A percentile compares a stretch with the other conserved stretches of the same genome.
Evolutionary conservation across 2,329 filamentous ascomycete species (phyloP).

Genomic region (Colletotrichum salicis): DNA sequence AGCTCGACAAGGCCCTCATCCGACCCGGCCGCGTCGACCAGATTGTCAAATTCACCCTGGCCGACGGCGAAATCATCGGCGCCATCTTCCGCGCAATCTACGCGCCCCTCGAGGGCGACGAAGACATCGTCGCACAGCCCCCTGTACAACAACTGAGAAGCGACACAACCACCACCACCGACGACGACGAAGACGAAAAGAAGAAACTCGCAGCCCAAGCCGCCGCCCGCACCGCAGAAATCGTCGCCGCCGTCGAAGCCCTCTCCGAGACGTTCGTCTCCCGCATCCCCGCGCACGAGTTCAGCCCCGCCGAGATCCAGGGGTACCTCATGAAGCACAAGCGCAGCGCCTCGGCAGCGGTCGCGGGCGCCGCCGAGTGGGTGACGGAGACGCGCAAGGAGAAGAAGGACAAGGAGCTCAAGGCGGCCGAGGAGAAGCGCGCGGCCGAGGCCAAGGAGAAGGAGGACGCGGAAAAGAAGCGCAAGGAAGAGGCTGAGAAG

Average conservation of each 20-base stretch:
- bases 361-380: conserved; percentile 60
- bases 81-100: conserved; percentile 70
- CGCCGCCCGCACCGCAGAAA: conserved; percentile 46
- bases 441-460: conserved; percentile 50
- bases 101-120: conserved; percentile 60
- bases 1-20: conserved; percentile 70
- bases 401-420: conserved; percentile 57
- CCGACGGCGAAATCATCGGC: conserved; percentile 62
- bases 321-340: conserved; percentile 68
- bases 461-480: conserved; percentile 46
- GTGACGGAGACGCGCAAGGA: conserved; percentile 60
- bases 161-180: background rate
- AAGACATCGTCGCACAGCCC: conserved; percentile 14
- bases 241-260: conserved; percentile 52
- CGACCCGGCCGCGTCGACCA: conserved; percentile 72
- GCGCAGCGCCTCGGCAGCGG: conserved; percentile 58
- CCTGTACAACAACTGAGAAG: too few relatives aligned
- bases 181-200: conserved; percentile 36
- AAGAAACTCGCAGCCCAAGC: conserved; percentile 44
- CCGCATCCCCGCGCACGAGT: conserved; percentile 64
- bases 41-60: conserved; percentile 65
- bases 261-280: conserved; percentile 61
- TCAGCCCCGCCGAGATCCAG: conserved; percentile 71
- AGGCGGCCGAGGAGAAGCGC: conserved; percentile 54
- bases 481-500: conserved; percentile 44